Evolutionary conservation across 2,329 filamentous ascomycete species (phyloP).

Genomic region (Onygenales sp.): DNA sequence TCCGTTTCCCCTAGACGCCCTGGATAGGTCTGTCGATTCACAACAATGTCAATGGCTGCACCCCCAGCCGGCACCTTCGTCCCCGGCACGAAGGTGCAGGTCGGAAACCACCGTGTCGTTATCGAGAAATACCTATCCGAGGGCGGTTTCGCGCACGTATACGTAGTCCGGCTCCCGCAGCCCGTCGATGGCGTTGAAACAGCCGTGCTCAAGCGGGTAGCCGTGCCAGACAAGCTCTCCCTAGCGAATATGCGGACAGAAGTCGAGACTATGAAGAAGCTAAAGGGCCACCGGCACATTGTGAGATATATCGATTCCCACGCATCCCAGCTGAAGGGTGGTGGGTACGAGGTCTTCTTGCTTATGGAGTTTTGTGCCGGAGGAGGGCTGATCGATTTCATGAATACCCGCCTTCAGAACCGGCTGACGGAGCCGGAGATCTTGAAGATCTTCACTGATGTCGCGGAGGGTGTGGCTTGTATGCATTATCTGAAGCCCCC

Average conservation of each 20-base stretch:
- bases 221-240: conserved; percentile 90
- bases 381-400: conserved; percentile 95
- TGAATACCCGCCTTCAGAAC: conserved; percentile 96
- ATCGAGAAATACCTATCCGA: conserved; percentile 98
- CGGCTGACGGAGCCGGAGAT: conserved; percentile 96
- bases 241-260: conserved; percentile 94
- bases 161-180: conserved; percentile 78
- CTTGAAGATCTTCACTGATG: conserved; percentile 90
- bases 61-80: conserved; percentile 74
- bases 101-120: conserved; percentile 81
- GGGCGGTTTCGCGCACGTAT: conserved; percentile 96
- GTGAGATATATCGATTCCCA: conserved; percentile 98
- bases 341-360: conserved; percentile 94
- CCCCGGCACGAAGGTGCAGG: conserved; percentile 92
- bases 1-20: not conserved
- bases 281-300: conserved; percentile 92
- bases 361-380: conserved; percentile 97
- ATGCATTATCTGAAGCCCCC: conserved; percentile 98
- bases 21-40: conserved; percentile 15
- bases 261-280: conserved; percentile 99
- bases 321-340: conserved; percentile 82
- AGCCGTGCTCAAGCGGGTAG: conserved; percentile 87
- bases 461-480: conserved; percentile 90
- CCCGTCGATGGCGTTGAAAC: conserved; percentile 68
- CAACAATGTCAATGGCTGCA: conserved; percentile 27